These are phyloP conservation scores for Tephrocybe sp. DNA, from an alignment of 768 basidiomycete species.

Conservation along the genomic window DNA sequence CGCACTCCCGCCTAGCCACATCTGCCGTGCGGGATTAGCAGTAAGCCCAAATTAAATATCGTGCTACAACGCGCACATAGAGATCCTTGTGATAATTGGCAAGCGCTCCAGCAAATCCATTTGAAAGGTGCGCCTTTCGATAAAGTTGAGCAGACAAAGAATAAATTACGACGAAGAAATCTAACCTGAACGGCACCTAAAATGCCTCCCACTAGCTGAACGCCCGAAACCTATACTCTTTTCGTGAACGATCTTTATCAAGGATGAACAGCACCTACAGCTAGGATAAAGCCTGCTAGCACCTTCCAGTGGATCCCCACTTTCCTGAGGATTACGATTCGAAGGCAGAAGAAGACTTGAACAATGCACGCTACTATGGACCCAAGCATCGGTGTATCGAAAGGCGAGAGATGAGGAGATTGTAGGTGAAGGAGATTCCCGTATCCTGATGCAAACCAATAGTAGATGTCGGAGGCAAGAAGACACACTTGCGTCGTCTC, in stretches of 20 bases:
- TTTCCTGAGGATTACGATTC: constrained; percentile 27
- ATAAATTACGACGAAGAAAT: neutral
- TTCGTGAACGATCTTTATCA: neutral
- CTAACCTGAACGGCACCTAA: constrained; percentile 1
- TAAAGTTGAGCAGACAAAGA: neutral
- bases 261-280: neutral
- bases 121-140: neutral
- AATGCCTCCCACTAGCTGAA: constrained; percentile 1
- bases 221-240: neutral
- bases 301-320: constrained; percentile 9
- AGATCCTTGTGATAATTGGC: constrained; percentile 7
- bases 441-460: constrained; percentile 27
- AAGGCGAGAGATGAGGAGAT: constrained; percentile 19
- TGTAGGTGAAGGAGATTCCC: constrained; percentile 25
- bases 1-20: constrained; percentile 25
- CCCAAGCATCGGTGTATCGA: constrained; percentile 27
- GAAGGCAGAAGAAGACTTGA: constrained; percentile 31
- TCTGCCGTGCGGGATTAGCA: constrained; percentile 5
- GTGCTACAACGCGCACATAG: constrained; percentile 9
- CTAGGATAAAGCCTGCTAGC: neutral
- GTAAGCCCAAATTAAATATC: neutral
- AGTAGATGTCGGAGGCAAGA: constrained; percentile 24
- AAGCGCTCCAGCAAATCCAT: constrained; percentile 3
- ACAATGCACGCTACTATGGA: constrained; percentile 23
- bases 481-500: constrained; percentile 25